Conservation (phyloP, 768 basidiomycete genomes). For the Scleroderma citrinum region DNA sequence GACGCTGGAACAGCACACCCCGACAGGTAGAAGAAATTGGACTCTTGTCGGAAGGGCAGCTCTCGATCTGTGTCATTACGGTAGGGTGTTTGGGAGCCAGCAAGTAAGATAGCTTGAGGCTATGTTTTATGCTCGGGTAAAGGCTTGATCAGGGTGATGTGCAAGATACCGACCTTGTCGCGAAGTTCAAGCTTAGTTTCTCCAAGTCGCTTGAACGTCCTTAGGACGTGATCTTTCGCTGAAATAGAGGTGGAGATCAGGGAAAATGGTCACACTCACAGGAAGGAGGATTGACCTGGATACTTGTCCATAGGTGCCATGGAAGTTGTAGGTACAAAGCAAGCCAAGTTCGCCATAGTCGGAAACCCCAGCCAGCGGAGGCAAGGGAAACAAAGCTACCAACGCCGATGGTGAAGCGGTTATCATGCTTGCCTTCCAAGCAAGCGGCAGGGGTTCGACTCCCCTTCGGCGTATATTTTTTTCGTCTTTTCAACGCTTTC, state of each 20-base stretch:
- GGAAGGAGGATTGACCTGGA: not conserved
- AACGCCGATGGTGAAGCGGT: slow-evolving; percentile 82
- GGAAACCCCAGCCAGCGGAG: no score
- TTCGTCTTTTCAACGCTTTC: not conserved
- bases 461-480: slow-evolving; percentile 46
- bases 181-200: slow-evolving; percentile 42
- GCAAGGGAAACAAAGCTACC: no score
- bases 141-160: not conserved
- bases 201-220: slow-evolving; percentile 48
- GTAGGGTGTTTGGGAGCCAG: slow-evolving; percentile 56
- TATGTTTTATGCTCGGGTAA: slow-evolving; percentile 17
- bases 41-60: slow-evolving; percentile 66
- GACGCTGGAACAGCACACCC: slow-evolving; percentile 74
- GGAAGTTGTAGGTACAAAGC: no score
- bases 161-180: slow-evolving; percentile 39
- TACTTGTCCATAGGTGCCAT: not conserved
- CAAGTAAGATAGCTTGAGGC: slow-evolving; percentile 67
- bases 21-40: slow-evolving; percentile 85
- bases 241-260: not conserved
- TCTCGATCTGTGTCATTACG: slow-evolving; percentile 86
- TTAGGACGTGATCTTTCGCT: slow-evolving; percentile 50
- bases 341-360: no score
- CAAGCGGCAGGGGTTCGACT: slow-evolving; percentile 75
- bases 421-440: slow-evolving; percentile 92
- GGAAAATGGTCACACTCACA: not conserved